phyloP scores from a whole-genome alignment of 176 grass and related monocot species.

The Canna indica region DNA sequence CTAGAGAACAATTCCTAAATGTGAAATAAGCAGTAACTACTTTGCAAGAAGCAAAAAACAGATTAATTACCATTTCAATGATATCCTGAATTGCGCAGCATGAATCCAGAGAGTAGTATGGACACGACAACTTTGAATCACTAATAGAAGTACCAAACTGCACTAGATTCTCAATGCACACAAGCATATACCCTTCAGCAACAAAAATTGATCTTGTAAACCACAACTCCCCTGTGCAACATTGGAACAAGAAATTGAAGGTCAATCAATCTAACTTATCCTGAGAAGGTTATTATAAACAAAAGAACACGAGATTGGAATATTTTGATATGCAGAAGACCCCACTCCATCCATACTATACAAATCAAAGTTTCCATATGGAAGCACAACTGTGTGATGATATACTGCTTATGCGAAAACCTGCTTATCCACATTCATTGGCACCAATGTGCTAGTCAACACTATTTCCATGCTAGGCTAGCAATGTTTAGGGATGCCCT shows the following conservation, averaged over 20 bases:
- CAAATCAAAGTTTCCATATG: background rate
- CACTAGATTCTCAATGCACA: conserved; percentile 75
- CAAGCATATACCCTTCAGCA: conserved; percentile 27
- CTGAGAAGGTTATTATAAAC: background rate
- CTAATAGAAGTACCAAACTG: conserved; percentile 48
- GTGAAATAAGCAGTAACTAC: conserved; percentile 20
- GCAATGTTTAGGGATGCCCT: no score
- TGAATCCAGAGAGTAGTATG: conserved; percentile 64
- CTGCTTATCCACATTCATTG: background rate
- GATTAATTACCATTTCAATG: conserved; percentile 67
- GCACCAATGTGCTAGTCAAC: background rate
- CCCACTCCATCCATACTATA: background rate
- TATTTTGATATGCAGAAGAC: background rate
- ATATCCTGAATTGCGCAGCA: conserved; percentile 54
- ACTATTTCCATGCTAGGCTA: background rate
- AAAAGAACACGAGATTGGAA: background rate
- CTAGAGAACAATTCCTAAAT: background rate
- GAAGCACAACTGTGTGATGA: background rate
- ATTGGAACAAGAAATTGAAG: background rate
- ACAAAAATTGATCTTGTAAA: conserved; percentile 8
- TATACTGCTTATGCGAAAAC: background rate
- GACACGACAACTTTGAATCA: conserved; percentile 25
- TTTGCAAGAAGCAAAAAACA: conserved; percentile 22
- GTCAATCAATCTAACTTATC: background rate
- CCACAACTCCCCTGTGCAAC: conserved; percentile 5